Percentiles rank a stretch among this genome's conserved stretches.
Conservation (phyloP, 164 flowering plant genomes). For the Amborella trichopoda region DNA sequence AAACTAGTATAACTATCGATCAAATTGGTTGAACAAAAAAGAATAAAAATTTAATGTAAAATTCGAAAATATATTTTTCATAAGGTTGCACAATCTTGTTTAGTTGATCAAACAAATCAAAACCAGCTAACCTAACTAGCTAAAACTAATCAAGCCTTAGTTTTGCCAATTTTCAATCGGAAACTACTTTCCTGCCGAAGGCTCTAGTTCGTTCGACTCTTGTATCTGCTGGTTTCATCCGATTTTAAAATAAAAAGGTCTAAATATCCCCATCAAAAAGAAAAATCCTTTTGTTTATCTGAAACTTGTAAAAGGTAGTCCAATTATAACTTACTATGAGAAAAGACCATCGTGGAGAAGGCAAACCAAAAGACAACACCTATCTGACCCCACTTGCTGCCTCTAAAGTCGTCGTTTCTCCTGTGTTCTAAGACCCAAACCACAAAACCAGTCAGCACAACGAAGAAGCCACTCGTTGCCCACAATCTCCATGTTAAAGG, state of each 20-base stretch:
- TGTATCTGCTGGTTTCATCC: not conserved
- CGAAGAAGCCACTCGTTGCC: conserved; percentile 20
- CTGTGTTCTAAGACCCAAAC: conserved; percentile 22
- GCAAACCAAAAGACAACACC: conserved; percentile 9
- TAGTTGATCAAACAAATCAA: no score
- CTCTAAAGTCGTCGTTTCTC: conserved; percentile 7
- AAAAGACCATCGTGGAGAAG: conserved; percentile 9
- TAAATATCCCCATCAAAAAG: not conserved
- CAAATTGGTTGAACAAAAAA: no score
- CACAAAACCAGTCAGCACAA: conserved; percentile 9
- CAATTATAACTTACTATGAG: conserved; percentile 5
- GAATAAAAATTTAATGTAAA: no score
- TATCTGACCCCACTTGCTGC: conserved; percentile 8
- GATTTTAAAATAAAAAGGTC: not conserved
- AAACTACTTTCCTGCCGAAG: not conserved
- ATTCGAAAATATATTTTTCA: no score
- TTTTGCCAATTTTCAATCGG: no score
- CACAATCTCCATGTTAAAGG: conserved; percentile 27
- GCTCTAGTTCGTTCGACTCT: not conserved
- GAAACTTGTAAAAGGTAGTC: not conserved
- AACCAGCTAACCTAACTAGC: no score
- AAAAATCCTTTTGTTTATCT: not conserved
- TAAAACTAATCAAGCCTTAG: no score
- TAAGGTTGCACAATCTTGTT: no score
- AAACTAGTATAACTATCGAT: no score